These are phyloP conservation scores for Candida glucosophila DNA, from an alignment of 1,139 yeast species.

Conservation along the genomic window DNA sequence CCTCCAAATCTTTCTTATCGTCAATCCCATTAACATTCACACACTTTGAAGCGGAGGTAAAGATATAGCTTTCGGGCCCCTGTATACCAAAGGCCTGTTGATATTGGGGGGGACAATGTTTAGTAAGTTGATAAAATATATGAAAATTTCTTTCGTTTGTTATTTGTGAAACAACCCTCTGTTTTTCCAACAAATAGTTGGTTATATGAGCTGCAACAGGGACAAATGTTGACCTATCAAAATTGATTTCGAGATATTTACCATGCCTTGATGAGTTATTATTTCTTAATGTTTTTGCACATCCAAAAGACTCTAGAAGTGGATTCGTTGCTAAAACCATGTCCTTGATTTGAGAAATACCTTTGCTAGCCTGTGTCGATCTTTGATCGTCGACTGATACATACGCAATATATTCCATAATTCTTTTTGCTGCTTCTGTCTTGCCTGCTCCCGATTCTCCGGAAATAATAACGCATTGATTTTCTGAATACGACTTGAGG, in stretches of 20 bases:
- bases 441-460: constrained; percentile 99
- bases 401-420: constrained; percentile 96
- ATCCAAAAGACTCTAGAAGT: constrained; percentile 90
- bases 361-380: constrained; percentile 22
- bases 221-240: constrained; percentile 61
- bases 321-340: constrained; percentile 99
- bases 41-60: constrained; percentile 83
- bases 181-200: constrained; percentile 88
- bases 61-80: constrained; percentile 84
- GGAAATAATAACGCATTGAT: constrained; percentile 95
- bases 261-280: constrained; percentile 98
- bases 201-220: constrained; percentile 96
- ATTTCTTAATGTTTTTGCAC: constrained; percentile 95
- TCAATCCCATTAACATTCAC: constrained; percentile 81
- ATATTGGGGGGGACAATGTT: constrained; percentile 79
- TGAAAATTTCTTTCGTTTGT: constrained; percentile 92
- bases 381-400: constrained; percentile 46
- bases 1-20: constrained; percentile 70
- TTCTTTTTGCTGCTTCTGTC: constrained; percentile 96
- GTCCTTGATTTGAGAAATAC: constrained; percentile 81
- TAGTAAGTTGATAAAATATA: constrained; percentile 92
- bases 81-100: constrained; percentile 84
- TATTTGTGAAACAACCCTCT: constrained; percentile 91
- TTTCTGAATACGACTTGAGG: constrained; percentile 88
- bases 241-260: constrained; percentile 86